Conservation (phyloP, 805 yeast species). For the Nakazawaea peltata region DNA sequence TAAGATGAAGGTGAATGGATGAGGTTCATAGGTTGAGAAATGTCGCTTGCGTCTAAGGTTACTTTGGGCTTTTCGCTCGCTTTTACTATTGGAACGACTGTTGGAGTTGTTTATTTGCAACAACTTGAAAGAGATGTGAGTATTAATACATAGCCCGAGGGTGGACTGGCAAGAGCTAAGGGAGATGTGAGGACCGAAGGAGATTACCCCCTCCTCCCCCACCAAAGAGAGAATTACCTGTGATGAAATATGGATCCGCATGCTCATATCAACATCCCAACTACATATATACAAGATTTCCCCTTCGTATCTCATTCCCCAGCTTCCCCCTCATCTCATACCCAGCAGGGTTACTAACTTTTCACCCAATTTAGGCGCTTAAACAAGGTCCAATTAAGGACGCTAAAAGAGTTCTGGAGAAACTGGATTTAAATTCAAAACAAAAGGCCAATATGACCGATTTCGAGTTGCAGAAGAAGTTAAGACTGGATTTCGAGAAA, state of each 20-base stretch:
- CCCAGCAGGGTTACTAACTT: too few species aligned
- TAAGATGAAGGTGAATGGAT: too few species aligned
- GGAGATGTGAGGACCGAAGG: too few species aligned
- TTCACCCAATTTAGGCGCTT: constrained; percentile 37
- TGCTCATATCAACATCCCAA: too few species aligned
- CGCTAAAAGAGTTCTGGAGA: constrained; percentile 50
- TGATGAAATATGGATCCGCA: too few species aligned
- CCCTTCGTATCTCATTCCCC: too few species aligned
- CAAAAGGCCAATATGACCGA: constrained; percentile 54
- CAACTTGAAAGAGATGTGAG: constrained; percentile 55
- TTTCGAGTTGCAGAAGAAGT: constrained; percentile 55
- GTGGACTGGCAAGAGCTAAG: too few species aligned
- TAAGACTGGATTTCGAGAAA: constrained; percentile 47
- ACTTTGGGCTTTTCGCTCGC: constrained; percentile 56
- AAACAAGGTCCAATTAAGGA: constrained; percentile 84
- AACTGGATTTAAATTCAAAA: constrained; percentile 17
- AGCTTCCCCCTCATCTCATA: neutral
- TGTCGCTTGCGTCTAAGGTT: constrained; percentile 77
- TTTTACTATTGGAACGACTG: constrained; percentile 50
- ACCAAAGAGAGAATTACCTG: too few species aligned
- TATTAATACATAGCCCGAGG: too few species aligned
- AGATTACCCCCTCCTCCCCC: too few species aligned
- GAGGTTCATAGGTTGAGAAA: too few species aligned
- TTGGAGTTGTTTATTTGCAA: constrained; percentile 67
- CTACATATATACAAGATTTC: too few species aligned